Conservation (phyloP, 176 grass and related monocot genomes). For the Coix lacrymajobi region DNA sequence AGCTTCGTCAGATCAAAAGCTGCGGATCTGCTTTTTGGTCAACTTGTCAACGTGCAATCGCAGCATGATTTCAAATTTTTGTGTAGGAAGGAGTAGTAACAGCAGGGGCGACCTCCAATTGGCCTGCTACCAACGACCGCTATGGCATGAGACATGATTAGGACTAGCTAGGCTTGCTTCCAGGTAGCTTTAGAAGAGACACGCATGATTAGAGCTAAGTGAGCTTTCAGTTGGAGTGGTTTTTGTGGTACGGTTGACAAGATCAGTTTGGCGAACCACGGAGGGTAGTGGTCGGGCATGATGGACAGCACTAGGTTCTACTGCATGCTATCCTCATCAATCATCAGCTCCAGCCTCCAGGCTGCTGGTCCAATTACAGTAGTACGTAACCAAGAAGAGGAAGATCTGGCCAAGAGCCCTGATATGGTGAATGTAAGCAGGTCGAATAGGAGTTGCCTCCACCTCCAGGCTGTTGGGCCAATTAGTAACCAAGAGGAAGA, state of each 20-base stretch:
- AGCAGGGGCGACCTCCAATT: background rate
- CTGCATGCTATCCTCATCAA: background rate
- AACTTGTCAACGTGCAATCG: background rate
- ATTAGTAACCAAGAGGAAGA: too few species aligned
- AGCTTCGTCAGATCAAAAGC: background rate
- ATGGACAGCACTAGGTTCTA: background rate
- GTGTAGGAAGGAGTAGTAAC: background rate
- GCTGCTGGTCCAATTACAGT: background rate
- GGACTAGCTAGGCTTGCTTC: background rate
- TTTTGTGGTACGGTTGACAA: background rate
- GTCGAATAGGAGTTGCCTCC: too few species aligned
- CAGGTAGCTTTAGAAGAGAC: background rate
- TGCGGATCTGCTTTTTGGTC: background rate
- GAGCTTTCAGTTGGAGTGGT: constrained; percentile 6
- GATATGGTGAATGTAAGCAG: background rate
- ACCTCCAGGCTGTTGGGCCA: too few species aligned
- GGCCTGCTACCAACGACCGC: background rate
- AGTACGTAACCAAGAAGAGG: background rate
- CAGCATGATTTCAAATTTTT: background rate
- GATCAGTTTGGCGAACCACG: background rate
- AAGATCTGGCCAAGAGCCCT: background rate
- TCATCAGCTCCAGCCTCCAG: background rate
- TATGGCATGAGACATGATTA: background rate
- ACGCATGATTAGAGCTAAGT: constrained; percentile 6
- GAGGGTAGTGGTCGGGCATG: background rate